Evolutionary conservation across 2,329 filamentous ascomycete species (phyloP).

Genomic region (Phialocephala sp.): DNA sequence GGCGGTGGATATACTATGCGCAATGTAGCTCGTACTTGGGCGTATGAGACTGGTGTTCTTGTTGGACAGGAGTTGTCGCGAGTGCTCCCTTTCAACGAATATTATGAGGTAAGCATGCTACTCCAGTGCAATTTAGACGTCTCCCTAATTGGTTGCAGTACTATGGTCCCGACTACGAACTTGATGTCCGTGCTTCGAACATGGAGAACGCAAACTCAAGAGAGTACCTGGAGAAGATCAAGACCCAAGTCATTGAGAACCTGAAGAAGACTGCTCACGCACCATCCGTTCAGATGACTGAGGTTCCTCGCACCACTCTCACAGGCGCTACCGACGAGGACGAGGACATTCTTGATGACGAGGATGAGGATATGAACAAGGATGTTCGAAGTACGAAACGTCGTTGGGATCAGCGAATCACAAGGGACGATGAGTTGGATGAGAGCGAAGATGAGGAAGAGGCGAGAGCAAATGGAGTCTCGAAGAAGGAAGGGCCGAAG

Average conservation of each 20-base stretch:
- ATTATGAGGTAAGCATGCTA: slow-evolving; percentile 74
- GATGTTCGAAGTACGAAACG: slow-evolving; percentile 83
- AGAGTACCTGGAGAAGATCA: slow-evolving; percentile 82
- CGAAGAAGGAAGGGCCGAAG: slow-evolving; percentile 52
- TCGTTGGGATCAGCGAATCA: slow-evolving; percentile 79
- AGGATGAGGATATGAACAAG: slow-evolving; percentile 86
- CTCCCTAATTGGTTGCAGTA: slow-evolving; percentile 60
- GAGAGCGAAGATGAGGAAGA: slow-evolving; percentile 91
- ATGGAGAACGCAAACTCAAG: slow-evolving; percentile 90
- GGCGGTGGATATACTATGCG: slow-evolving; percentile 97
- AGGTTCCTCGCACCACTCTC: slow-evolving; percentile 68
- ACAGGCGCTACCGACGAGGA: slow-evolving; percentile 70
- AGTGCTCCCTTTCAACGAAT: slow-evolving; percentile 94
- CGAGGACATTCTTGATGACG: slow-evolving; percentile 67
- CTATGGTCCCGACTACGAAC: slow-evolving; percentile 87
- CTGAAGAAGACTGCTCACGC: slow-evolving; percentile 83
- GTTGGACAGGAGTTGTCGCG: slow-evolving; percentile 82
- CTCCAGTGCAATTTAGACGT: slow-evolving; percentile 47
- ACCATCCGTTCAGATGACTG: slow-evolving; percentile 90
- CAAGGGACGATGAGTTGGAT: slow-evolving; percentile 80
- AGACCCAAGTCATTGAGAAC: slow-evolving; percentile 83
- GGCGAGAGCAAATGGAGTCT: slow-evolving; percentile 72
- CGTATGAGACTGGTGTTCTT: slow-evolving; percentile 90
- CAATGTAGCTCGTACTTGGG: slow-evolving; percentile 96
- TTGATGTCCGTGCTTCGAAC: slow-evolving; percentile 87